Evolutionary conservation across 495 filamentous ascomycete genomes (phyloP), one percentile per base, ranked within the genome.

Genomic region (Hyaloscypha bicolor): DNA sequence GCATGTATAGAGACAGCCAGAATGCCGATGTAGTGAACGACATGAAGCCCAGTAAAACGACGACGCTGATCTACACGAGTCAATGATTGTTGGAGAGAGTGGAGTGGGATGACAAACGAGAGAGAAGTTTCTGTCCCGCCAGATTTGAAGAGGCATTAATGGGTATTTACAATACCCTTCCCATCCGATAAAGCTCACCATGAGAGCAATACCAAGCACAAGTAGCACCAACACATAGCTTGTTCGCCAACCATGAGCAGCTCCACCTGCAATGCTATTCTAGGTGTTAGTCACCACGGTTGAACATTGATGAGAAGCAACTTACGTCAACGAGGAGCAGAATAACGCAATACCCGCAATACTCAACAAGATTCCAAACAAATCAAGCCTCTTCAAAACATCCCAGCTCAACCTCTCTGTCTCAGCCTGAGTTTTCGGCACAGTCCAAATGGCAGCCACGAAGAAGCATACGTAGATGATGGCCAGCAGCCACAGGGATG

Each of bases 271-370:
- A 39, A 78, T 77, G 57, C 55, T 67, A 25, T 1, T 48, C 9
- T 55, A 45, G 33, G 9, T 31, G 55, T 77, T 59, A 75, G 66
- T 9, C 14, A 33, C 30, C 32, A 21, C 37, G n/a, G 5, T 31
- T n/a, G 12, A 33, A 63, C 21, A 21, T 19, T 48, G 42, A 4
- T 4, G 37, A 35, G 16, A 9, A 60, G 31, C 42, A 25, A 82
- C 84, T 73, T 74, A 89, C 87, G 86, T 87, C 62, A 91, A 80
- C 9, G 80, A 83, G 22, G 85, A 84, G 9, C 85, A 88, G 69
- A 91, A 86, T 74, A 89, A 76, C 1, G 87, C 88, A 68, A 89
- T 86, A 2, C 90, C 89, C 58, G 84, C 80, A 58, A 91, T 82
- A 22, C 87, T 85, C 69, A 91, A 72, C 19, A 82, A 70, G 2